Conservation (phyloP, 2,329 filamentous ascomycete genomes). For the Diatrype stigma region DNA sequence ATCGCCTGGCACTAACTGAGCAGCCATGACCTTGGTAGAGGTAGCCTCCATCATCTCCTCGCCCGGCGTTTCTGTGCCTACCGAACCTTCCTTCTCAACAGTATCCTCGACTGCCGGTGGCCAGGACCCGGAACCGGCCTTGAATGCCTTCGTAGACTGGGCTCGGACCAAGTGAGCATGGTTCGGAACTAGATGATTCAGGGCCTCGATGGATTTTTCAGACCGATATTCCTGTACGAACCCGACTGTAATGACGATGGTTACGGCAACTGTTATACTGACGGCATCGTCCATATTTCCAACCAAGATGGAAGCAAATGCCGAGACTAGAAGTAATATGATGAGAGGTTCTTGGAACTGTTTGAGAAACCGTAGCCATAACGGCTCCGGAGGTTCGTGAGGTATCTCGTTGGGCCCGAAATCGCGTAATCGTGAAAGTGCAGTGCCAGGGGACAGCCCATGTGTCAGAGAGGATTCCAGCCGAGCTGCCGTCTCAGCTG, state of each 20-base stretch:
- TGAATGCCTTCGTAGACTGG: constrained; percentile 32
- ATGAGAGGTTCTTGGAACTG: constrained; percentile 97
- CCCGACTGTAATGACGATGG: constrained; percentile 92
- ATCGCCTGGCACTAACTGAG: constrained; percentile 86
- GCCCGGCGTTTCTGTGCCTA: constrained; percentile 54
- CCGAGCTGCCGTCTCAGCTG: constrained; percentile 71
- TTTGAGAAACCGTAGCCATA: constrained; percentile 93
- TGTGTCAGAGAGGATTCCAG: constrained; percentile 78
- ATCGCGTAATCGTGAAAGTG: constrained; percentile 70
- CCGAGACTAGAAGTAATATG: constrained; percentile 82
- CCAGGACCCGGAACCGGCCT: constrained; percentile 41
- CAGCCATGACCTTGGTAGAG: constrained; percentile 81
- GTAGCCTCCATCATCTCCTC: constrained; percentile 64
- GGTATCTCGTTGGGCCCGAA: constrained; percentile 93
- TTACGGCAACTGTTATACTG: constrained; percentile 93
- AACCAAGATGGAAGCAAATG: constrained; percentile 81
- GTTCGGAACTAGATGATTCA: constrained; percentile 91
- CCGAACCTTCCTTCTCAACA: constrained; percentile 45
- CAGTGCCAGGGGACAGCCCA: constrained; percentile 78
- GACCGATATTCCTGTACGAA: constrained; percentile 98
- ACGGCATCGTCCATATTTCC: constrained; percentile 93
- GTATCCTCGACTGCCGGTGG: constrained; percentile 40
- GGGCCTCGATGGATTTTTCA: constrained; percentile 92
- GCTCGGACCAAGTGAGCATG: constrained; percentile 89
- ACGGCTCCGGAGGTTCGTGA: constrained; percentile 85